Evolutionary conservation across 768 basidiomycete species (phyloP).

Genomic region (Tylopilus cervinicoccineus): DNA sequence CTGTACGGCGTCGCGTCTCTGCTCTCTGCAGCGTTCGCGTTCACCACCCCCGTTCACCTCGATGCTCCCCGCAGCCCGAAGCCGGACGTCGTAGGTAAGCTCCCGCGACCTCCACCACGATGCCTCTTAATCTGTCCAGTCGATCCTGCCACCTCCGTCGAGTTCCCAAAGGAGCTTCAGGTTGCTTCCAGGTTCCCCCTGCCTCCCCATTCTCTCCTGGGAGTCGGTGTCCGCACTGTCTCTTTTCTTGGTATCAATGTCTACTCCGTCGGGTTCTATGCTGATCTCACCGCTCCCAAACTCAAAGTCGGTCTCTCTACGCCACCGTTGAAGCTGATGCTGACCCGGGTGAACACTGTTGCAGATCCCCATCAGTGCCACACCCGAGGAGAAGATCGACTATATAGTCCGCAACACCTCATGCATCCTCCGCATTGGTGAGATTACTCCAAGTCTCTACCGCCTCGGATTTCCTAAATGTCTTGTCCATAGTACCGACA

Average conservation of each 20-base stretch:
- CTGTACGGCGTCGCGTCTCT: slow-evolving; percentile 34
- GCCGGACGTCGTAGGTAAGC: slow-evolving; percentile 23
- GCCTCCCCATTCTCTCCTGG: slow-evolving; percentile 67
- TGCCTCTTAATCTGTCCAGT: slow-evolving; percentile 34
- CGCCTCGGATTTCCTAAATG: not conserved
- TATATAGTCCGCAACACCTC: slow-evolving; percentile 63
- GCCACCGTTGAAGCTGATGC: not conserved
- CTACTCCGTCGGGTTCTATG: slow-evolving; percentile 88
- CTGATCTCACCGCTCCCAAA: slow-evolving; percentile 66
- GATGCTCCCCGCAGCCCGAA: slow-evolving; percentile 35
- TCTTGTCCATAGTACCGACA: slow-evolving; percentile 58
- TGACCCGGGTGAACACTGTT: not conserved
- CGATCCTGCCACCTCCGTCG: slow-evolving; percentile 71
- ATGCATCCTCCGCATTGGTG: slow-evolving; percentile 74
- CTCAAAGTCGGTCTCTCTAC: slow-evolving; percentile 43
- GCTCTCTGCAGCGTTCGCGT: slow-evolving; percentile 25
- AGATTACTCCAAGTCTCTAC: slow-evolving; percentile 12
- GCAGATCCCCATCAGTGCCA: slow-evolving; percentile 53
- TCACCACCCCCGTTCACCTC: slow-evolving; percentile 37
- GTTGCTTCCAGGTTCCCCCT: slow-evolving; percentile 61
- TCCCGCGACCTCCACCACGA: too few species aligned
- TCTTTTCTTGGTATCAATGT: slow-evolving; percentile 87
- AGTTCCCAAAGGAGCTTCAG: slow-evolving; percentile 63
- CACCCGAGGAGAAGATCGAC: slow-evolving; percentile 66
- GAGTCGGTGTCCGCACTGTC: slow-evolving; percentile 83